Evolutionary conservation across 345 rosid species (phyloP), one percentile per base, ranked within the genome.

Genomic region (Eucalyptus erythrocorys): DNA sequence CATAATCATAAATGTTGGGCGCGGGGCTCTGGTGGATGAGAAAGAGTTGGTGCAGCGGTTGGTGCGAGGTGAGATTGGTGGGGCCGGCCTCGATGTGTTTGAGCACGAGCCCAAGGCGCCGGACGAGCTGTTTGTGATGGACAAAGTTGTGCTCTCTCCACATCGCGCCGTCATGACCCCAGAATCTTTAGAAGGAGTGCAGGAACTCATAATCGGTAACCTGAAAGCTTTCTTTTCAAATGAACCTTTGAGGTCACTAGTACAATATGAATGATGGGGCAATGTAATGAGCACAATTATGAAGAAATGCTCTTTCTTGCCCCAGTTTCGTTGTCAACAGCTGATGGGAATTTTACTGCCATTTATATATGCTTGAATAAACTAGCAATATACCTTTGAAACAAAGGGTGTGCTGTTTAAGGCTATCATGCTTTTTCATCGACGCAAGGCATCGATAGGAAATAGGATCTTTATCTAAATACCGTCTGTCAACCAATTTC

Each of bases 1-100:
- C 53, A 91, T 94, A 32, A 88, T 94, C 17, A 86, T 95, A 61
- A 95, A 95, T 34, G 90, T 94, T 5, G 97, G 96, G 2, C 95
- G 95, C 6, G 96, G 96, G 42, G 87, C 91, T 11, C 91, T 95
- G 76, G 49, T 94, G 43, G 95, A 95, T 13, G 96, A 94, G 91
- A 91, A 93, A 90, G 99, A 94, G 89, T 82, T 95, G 92, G 96
- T 95, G 17, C 90, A 90, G 87, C 92, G 92, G 82, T 87, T 96
- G 89, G 90, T 92, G 76, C 85, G 49, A 53, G 96, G 99, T 14
- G 93, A 95, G 76, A 91, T 96, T 42, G 95, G 95, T 43, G 97
- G 98, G 53, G 97, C 96, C 1, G 98, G 98, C 47, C 93, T 97
- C 85, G 98, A 97, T 90, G 97, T 96, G 92, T 95, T 95, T 89